Evolutionary conservation across 768 basidiomycete species (phyloP), one percentile per base, ranked within the genome.

Genomic region (Suillus subaureus): DNA sequence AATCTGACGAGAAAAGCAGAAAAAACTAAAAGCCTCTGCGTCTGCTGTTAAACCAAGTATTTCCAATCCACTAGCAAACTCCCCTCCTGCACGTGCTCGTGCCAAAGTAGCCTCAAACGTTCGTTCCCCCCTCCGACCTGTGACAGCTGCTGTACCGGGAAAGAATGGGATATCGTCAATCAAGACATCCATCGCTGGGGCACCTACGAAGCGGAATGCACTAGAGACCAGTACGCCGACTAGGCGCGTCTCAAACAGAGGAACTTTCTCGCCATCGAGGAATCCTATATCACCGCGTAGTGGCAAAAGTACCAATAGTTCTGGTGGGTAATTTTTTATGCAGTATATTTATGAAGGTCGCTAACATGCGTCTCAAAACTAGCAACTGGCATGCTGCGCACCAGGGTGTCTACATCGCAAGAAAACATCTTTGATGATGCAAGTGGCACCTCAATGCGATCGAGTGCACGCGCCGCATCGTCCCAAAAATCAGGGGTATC

Each of bases 1-100:
- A 18, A 28, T 40, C 39, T 60, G 5, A 40, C 26, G 6, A 40
- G 11, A 39, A 28, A 40, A 23, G 62, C 47, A 72, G 71, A 61
- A 62, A 6, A 76, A 68, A 43, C 23, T 60, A 52, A 77, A 70
- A 40, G 1, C 56, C 2, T 58, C 56, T 58, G 37, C 26, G 39
- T 60, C 39, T 11, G 18, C 18, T 28, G 57, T 18, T 2, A 60
- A 60, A 40, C 18, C 39, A 6, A 40, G 57, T 60, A 4, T 28
- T 21, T 60, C 57, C 16, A 70, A 76, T 35, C 45, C 61, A 39
- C 39, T 55, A 31, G 70, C 66, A 61, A 58, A 63, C 33, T 62
- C 64, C 21, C 64, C 69, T 37, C 64, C 66, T 31, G 61, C 37
- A 26, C 67, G 66, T 21, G 52, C 37, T 13, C 61, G 66, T 21